Base-by-base conservation (phyloP, 805 yeast genomes). In the Cephaloascus fragrans region DNA sequence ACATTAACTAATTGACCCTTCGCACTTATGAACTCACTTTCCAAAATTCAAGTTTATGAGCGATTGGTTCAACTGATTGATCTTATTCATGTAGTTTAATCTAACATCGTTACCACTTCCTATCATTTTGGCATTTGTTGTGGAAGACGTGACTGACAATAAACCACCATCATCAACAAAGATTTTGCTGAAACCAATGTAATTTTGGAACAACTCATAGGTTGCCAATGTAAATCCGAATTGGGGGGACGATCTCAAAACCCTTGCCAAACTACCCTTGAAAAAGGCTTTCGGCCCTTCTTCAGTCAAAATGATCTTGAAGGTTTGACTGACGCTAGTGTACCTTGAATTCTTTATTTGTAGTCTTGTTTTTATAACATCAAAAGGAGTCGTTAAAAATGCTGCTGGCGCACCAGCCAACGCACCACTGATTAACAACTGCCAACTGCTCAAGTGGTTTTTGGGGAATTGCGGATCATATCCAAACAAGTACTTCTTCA, bases 341-440 rank as follows among this genome's bases (percentile, higher is more conserved):
- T 90, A 90, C 45, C 82, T 77, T 4, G 86, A 71, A n/a, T 12
- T 16, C 56, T 80, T 94, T 43, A 87, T 80, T 64, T 90, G 98
- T 46, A 90, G 67, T 61, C 97, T 80, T 3, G 98, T 90, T 66
- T 90, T 90, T 51, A 93, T 84, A 37, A 90, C 97, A 68, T 90
- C 98, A 53, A 87, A 88, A 2, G 98, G 98, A 0, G 98, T 90
- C 2, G 98, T 90, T 47, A 89, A 67, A 59, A 83, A 90, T 9
- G 97, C 97, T 23, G 97, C 94, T 8, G 98, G 98, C 68, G 94
- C 87, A 56, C 97, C 98, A 12, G 98, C 97, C 46, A 89, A 57
- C 9, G 95, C 97, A 60, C 98, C 98, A 44, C 94, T 76, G 3
- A 76, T 57, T 43, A 90, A 73, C 47, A 93, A 67, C 61, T 90